These are phyloP conservation scores for Pseudozyma sp. DNA, from an alignment of 1,284 basidiomycete genomes.

Conservation along the genomic window DNA sequence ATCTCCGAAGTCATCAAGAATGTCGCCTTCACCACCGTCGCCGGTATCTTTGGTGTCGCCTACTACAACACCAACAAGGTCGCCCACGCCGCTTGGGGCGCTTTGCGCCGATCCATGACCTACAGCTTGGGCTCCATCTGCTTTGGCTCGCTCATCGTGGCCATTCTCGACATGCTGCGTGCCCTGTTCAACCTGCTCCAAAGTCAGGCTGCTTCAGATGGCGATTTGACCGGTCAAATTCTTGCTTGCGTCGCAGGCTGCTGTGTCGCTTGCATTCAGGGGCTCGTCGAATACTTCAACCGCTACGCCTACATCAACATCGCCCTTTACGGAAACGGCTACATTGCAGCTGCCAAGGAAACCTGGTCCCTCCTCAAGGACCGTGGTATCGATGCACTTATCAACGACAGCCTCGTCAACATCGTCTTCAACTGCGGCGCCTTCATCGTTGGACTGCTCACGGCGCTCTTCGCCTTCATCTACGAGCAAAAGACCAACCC, in stretches of 20 bases:
- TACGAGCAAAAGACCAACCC: slow-evolving; percentile 74
- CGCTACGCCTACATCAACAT: slow-evolving; percentile 78
- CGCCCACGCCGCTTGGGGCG: slow-evolving; percentile 72
- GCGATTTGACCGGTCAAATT: slow-evolving; percentile 79
- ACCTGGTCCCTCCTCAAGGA: slow-evolving; percentile 88
- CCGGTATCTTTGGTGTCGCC: slow-evolving; percentile 60
- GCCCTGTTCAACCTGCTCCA: slow-evolving; percentile 77
- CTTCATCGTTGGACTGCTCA: slow-evolving; percentile 81
- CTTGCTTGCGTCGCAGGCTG: slow-evolving; percentile 84
- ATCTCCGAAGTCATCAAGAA: slow-evolving; percentile 64
- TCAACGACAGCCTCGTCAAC: slow-evolving; percentile 86
- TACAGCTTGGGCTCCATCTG: slow-evolving; percentile 88
- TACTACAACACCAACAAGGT: slow-evolving; percentile 72
- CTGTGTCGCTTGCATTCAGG: slow-evolving; percentile 70
- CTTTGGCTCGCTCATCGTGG: slow-evolving; percentile 89
- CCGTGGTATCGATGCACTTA: slow-evolving; percentile 80
- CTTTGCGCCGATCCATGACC: slow-evolving; percentile 84
- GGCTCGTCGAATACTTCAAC: slow-evolving; percentile 73
- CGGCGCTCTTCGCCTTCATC: slow-evolving; percentile 82
- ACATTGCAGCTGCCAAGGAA: slow-evolving; percentile 86
- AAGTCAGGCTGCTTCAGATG: slow-evolving; percentile 79
- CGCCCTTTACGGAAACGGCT: slow-evolving; percentile 87
- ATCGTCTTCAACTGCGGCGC: slow-evolving; percentile 72
- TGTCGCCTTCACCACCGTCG: slow-evolving; percentile 59
- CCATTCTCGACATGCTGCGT: slow-evolving; percentile 81